These are phyloP conservation scores for Phalaenopsis aphrodite DNA, from an alignment of 106 monocot species.

Conservation along the genomic window DNA sequence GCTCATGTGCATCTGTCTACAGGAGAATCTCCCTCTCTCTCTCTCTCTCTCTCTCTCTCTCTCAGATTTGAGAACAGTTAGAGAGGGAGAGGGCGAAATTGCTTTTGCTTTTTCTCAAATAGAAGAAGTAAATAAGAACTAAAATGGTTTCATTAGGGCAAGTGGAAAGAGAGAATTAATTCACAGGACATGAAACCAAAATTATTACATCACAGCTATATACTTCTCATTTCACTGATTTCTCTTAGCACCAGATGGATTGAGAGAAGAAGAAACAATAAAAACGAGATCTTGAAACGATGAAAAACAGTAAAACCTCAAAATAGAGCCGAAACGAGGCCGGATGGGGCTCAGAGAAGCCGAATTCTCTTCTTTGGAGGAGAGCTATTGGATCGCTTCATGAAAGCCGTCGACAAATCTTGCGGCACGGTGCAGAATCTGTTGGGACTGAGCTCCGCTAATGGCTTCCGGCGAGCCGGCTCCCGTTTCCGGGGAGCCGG, in stretches of 20 bases:
- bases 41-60: not conserved
- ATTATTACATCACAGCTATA: not conserved
- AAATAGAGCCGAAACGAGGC: not conserved
- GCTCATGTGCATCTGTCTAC: slow-evolving; percentile 8
- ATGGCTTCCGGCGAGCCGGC: slow-evolving; percentile 11
- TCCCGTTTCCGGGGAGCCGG: slow-evolving; percentile 20
- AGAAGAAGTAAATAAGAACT: not conserved
- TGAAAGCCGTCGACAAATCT: slow-evolving; percentile 12
- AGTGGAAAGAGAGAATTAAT: not conserved
- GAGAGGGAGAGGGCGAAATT: not conserved
- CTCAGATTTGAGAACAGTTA: not conserved
- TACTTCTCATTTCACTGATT: not conserved
- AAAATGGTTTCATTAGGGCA: too few species aligned
- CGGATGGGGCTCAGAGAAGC: not conserved
- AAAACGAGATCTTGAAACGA: not conserved
- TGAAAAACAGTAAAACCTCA: not conserved
- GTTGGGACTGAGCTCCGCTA: not conserved
- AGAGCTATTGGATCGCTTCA: not conserved
- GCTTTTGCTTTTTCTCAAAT: not conserved
- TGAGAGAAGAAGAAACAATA: not conserved
- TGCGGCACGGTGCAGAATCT: not conserved
- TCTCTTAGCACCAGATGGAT: not conserved
- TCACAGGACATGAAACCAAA: not conserved
- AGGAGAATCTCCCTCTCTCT: slow-evolving; percentile 4
- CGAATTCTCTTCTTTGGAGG: slow-evolving; percentile 16